Evolutionary conservation across 352 stramenopile genomes (phyloP).

Genomic region (Phytophthora aleatoria): DNA sequence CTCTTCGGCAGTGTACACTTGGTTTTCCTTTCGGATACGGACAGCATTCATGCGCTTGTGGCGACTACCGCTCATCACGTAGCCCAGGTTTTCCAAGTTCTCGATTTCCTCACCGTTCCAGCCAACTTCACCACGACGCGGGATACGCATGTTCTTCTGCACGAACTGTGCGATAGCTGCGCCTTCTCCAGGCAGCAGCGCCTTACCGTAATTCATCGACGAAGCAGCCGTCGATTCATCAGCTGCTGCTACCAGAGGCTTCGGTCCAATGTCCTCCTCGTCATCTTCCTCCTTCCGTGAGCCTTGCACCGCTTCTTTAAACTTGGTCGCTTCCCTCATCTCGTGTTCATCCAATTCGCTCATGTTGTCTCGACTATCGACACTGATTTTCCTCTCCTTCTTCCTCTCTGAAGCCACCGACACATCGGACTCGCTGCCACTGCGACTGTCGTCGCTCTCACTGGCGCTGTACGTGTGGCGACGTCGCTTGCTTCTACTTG

Average conservation of each 20-base stretch:
- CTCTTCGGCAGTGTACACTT: slow-evolving; percentile 99
- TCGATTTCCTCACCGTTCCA: slow-evolving; percentile 97
- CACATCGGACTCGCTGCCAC: slow-evolving; percentile 31
- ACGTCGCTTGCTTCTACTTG: slow-evolving; percentile 29
- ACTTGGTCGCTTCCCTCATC: slow-evolving; percentile 79
- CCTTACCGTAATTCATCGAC: slow-evolving; percentile 91
- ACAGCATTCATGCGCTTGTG: slow-evolving; percentile 99
- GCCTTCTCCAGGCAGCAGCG: slow-evolving; percentile 93
- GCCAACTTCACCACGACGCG: slow-evolving; percentile 97
- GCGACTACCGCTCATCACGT: slow-evolving; percentile 98
- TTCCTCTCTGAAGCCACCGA: slow-evolving; percentile 31
- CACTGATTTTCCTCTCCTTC: slow-evolving; percentile 22
- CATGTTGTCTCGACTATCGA: slow-evolving; percentile 15
- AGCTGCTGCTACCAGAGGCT: slow-evolving; percentile 56
- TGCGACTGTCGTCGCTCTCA: slow-evolving; percentile 30
- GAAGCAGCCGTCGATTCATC: slow-evolving; percentile 50
- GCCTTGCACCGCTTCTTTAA: slow-evolving; percentile 90
- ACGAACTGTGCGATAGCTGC: slow-evolving; percentile 97
- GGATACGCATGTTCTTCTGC: slow-evolving; percentile 99
- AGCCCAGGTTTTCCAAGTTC: slow-evolving; percentile 93
- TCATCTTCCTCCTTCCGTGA: slow-evolving; percentile 66
- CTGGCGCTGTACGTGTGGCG: slow-evolving; percentile 35
- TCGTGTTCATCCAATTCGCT: slow-evolving; percentile 56
- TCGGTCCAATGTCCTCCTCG: slow-evolving; percentile 88
- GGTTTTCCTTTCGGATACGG: slow-evolving; percentile 99